Percentiles rank a stretch among this genome's conserved stretches.
Conservation (phyloP, 2,329 filamentous ascomycete genomes). For the Pyrenochaeta sp. region DNA sequence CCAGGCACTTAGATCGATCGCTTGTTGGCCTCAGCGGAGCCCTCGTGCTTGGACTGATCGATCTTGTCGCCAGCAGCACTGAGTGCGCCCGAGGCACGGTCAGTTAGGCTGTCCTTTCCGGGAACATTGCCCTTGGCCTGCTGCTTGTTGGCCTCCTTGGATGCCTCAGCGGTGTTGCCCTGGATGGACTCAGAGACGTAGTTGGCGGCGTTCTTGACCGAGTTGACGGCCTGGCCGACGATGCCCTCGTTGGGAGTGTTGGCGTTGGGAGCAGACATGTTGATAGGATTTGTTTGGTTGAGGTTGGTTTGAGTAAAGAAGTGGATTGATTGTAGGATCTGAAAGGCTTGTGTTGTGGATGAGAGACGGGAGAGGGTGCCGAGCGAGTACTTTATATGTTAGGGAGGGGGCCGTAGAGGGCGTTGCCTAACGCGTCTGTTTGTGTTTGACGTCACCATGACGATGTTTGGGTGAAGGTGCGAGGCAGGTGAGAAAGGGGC, state of each 20-base stretch:
- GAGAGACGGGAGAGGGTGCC: slow-evolving; percentile 12
- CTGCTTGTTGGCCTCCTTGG: slow-evolving; percentile 75
- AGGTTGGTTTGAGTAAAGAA: slow-evolving; percentile 8
- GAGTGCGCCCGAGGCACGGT: slow-evolving; percentile 64
- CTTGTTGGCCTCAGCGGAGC: slow-evolving; percentile 60
- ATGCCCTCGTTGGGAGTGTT: slow-evolving; percentile 55
- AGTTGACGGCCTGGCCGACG: slow-evolving; percentile 53
- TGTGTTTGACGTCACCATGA: not conserved
- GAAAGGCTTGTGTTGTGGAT: slow-evolving; percentile 24
- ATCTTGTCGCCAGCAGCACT: slow-evolving; percentile 63
- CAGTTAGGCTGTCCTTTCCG: slow-evolving; percentile 42
- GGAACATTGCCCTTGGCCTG: slow-evolving; percentile 67
- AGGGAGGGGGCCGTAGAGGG: not conserved
- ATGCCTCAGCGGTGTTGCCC: slow-evolving; percentile 63
- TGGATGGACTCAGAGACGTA: slow-evolving; percentile 73
- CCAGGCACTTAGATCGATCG: slow-evolving; percentile 38
- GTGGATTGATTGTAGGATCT: slow-evolving; percentile 13
- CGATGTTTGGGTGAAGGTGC: slow-evolving; percentile 4
- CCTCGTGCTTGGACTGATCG: slow-evolving; percentile 61
- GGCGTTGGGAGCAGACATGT: slow-evolving; percentile 56
- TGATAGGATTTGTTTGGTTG: slow-evolving; percentile 31
- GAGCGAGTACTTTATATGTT: slow-evolving; percentile 23
- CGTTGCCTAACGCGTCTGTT: not conserved
- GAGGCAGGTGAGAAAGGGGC: not conserved
- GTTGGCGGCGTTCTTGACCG: slow-evolving; percentile 67